Base-by-base conservation (phyloP, 805 yeast genomes). In the Yamadazyma laniorum region DNA sequence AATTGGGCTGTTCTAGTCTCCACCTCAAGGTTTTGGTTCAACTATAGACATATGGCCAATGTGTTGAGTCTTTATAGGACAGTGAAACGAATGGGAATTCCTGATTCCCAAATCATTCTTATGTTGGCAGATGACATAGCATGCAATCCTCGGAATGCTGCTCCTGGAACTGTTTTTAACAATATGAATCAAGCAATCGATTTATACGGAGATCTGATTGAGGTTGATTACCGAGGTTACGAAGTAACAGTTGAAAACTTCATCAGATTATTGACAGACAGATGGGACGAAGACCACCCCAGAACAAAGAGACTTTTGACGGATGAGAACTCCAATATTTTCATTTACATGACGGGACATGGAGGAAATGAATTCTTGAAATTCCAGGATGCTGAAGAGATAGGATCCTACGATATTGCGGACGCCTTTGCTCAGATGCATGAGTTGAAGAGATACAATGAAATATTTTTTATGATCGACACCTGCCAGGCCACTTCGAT, bases 401-500 rank as follows among this genome's bases (percentile, higher is more conserved):
- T 93, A 41, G 89, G 96, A 2, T 81, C 96, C 7, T 83, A 87
- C 65, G 99, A 93, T 62, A 76, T 93, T 44, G 98, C 99, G 1
- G 96, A 93, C 63, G 98, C 98, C 2, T 87, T 93, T 65, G 95
- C 79, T 36, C 97, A 93, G 59, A 93, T 93, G 99, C 79, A 87
- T 66, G 96, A 91, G 58, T 90, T 90, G 76, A 85, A 85, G 50
- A 74, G 99, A 39, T 93, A 93, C 67, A 89, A 90, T 51, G 98
- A 93, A 67, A 85, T 93, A 23, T 80, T 93, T 56, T 93, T 93
- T 64, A 93, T 93, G 98, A 85, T 93, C 47, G 99, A 93, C 61
- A 93, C 99, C 0, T 93, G 99, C 57, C 99, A 93, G 68, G 99
- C 99, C 18, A 93, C 91, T 63, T 88, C 99, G 12, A 91, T 93